These are phyloP conservation scores for Colletotrichum sp. DNA, from an alignment of 2,329 filamentous ascomycete species.

Conservation along the genomic window DNA sequence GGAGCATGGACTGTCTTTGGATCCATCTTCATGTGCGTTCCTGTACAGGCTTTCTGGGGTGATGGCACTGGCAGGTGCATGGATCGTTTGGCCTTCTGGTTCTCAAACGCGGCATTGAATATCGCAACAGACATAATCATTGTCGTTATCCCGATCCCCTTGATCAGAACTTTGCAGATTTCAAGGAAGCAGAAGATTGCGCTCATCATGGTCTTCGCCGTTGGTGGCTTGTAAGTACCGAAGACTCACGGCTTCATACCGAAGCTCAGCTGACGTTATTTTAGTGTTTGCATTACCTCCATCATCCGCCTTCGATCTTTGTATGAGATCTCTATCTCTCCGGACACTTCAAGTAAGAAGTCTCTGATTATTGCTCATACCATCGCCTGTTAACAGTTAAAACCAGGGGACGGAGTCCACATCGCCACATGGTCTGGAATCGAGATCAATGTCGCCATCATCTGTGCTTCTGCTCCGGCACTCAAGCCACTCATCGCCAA, in stretches of 20 bases:
- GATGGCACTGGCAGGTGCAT: conserved; percentile 24
- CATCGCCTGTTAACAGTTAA: neutral
- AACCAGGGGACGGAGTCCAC: neutral
- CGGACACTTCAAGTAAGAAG: neutral
- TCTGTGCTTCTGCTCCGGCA: conserved; percentile 37
- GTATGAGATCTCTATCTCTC: conserved; percentile 15
- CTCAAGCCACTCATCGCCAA: conserved; percentile 36
- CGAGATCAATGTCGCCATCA: conserved; percentile 38
- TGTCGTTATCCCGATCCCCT: conserved; percentile 29
- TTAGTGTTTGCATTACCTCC: conserved; percentile 18
- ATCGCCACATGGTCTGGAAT: conserved; percentile 30
- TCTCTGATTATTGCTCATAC: neutral
- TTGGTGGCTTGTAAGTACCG: neutral
- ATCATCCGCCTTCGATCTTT: conserved; percentile 26
- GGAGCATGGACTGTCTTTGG: conserved; percentile 30
- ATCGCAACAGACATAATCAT: conserved; percentile 33
- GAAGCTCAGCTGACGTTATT: neutral
- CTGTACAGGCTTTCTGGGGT: conserved; percentile 27
- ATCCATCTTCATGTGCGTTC: conserved; percentile 29
- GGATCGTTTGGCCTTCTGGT: conserved; percentile 24
- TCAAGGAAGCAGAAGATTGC: neutral
- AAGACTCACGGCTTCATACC: accelerated
- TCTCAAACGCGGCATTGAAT: conserved; percentile 32
- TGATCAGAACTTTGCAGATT: neutral
- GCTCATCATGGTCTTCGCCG: neutral